Percentiles rank a stretch among this genome's conserved stretches.
Conservation (phyloP, 2,329 filamentous ascomycete species). For the Trichoderma sp. region DNA sequence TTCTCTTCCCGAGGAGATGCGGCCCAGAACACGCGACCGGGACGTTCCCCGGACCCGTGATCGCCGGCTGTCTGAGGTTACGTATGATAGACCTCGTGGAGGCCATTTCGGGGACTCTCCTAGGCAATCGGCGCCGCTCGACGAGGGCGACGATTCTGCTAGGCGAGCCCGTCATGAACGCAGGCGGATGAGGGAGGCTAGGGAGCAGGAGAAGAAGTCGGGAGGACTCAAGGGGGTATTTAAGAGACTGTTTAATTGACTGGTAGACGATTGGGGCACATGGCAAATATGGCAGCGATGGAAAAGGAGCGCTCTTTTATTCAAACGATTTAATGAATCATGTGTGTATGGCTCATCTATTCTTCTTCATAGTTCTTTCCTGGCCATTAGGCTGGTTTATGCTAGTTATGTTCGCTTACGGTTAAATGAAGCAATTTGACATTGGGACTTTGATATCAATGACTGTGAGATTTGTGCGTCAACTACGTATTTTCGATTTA, state of each 20-base stretch:
- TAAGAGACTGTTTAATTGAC: conserved; percentile 40
- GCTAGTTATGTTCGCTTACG: conserved; percentile 18
- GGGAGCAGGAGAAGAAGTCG: conserved; percentile 34
- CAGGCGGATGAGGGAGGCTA: conserved; percentile 36
- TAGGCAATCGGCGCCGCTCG: conserved; percentile 28
- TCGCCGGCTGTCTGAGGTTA: conserved; percentile 25
- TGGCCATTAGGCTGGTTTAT: conserved; percentile 19
- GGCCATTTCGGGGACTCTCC: conserved; percentile 21
- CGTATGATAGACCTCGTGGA: conserved; percentile 24
- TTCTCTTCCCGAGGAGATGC: conserved; percentile 14
- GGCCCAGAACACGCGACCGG: conserved; percentile 9
- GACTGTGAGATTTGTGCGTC: background rate
- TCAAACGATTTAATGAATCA: conserved; percentile 21
- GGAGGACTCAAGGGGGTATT: conserved; percentile 39
- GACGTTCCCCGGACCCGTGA: conserved; percentile 15
- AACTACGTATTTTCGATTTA: background rate
- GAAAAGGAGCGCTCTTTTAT: conserved; percentile 12
- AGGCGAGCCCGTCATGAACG: conserved; percentile 38
- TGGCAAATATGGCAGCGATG: conserved; percentile 9
- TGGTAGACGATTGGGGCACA: background rate
- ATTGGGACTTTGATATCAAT: background rate
- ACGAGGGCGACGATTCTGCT: conserved; percentile 35
- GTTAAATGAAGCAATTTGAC: conserved; percentile 20
- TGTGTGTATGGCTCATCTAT: conserved; percentile 21
- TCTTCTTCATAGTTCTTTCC: conserved; percentile 13